Evolutionary conservation across 116 monocot genomes (phyloP), one percentile per base, ranked within the genome.

Genomic region (Trichopus zeylanicus): DNA sequence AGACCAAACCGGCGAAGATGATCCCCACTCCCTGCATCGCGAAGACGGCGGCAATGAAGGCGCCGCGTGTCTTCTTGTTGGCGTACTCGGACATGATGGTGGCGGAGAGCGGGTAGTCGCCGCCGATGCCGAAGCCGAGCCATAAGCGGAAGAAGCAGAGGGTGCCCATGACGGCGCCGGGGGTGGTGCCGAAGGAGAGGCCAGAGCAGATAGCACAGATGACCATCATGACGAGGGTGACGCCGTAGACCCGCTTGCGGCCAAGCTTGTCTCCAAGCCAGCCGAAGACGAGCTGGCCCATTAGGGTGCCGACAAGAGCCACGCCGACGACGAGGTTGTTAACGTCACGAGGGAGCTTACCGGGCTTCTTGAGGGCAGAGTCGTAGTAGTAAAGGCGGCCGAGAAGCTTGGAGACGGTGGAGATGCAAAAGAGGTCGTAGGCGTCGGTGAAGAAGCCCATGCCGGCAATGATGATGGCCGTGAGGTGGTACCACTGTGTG

Each of bases 61-160:
- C 74, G n/a, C 83, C 83, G 1, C 83, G 68, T 3, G 83, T 83
- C 78, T 73, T 83, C 74, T 83, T 83, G 70, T 73, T 83, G 56
- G 82, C 73, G 39, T 83, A 83, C 65, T 83, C 78, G 1, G 82
- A 83, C 82, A 83, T 83, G 74, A 83, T 83, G 56, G 82, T 83
- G 31, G 77, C 82, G 33, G 74, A 74, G 25, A 78, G 79, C 0
- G 84, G 84, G 58, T 84, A 84, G 27, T 84, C 84, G 7, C 84
- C 84, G 48, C 84, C 84, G 72, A 84, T 84, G 58, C 84, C 84
- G 72, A 84, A 78, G 7, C 84, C 84, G 25, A 84, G 84, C 84
- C 84, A 84, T 61, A 84, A 84, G 22, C 83, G 76, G 70, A 82
- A 82, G 73, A 82, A 77, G 64, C 80, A 81, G 39, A 81, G 73